phyloP scores from a whole-genome alignment of 495 filamentous ascomycete species.

The Aspergillus conjunctus region DNA sequence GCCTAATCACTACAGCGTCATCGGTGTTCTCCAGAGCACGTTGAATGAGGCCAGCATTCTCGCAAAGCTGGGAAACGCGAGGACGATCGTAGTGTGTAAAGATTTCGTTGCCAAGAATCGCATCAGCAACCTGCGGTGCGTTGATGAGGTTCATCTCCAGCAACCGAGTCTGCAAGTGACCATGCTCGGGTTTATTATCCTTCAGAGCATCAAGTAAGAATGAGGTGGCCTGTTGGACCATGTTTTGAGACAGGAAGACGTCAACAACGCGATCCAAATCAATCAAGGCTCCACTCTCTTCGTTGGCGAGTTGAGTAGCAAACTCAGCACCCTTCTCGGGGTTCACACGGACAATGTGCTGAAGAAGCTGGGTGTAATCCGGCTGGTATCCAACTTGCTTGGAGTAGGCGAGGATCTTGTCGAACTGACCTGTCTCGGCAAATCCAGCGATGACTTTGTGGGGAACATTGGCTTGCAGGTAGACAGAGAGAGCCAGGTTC shows the following conservation, averaged over 20 bases:
- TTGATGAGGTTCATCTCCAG: slow-evolving; percentile 98
- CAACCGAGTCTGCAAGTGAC: slow-evolving; percentile 86
- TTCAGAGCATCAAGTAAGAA: slow-evolving; percentile 94
- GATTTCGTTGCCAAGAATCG: slow-evolving; percentile 96
- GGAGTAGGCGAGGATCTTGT: slow-evolving; percentile 90
- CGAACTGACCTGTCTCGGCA: slow-evolving; percentile 94
- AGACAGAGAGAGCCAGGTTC: slow-evolving; percentile 80
- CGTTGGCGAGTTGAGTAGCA: slow-evolving; percentile 81
- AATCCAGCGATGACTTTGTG: slow-evolving; percentile 93
- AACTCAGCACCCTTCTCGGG: slow-evolving; percentile 96
- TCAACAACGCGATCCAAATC: slow-evolving; percentile 95
- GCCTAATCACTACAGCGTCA: slow-evolving; percentile 86
- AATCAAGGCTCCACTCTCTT: slow-evolving; percentile 80
- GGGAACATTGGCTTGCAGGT: slow-evolving; percentile 81
- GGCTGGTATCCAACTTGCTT: slow-evolving; percentile 81
- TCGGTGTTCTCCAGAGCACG: slow-evolving; percentile 94
- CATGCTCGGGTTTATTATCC: slow-evolving; percentile 92
- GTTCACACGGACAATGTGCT: slow-evolving; percentile 89
- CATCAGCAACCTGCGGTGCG: slow-evolving; percentile 95
- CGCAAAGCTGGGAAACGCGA: slow-evolving; percentile 85
- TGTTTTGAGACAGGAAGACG: slow-evolving; percentile 95
- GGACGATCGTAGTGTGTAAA: slow-evolving; percentile 93
- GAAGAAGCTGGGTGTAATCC: slow-evolving; percentile 86
- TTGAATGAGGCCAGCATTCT: slow-evolving; percentile 83
- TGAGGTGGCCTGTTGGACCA: slow-evolving; percentile 95